A percentile compares a stretch with the other conserved stretches of the same genome.
These are phyloP conservation scores for Kingdonia uniflora DNA, from an alignment of 164 flowering plant genomes.

Conservation along the genomic window DNA sequence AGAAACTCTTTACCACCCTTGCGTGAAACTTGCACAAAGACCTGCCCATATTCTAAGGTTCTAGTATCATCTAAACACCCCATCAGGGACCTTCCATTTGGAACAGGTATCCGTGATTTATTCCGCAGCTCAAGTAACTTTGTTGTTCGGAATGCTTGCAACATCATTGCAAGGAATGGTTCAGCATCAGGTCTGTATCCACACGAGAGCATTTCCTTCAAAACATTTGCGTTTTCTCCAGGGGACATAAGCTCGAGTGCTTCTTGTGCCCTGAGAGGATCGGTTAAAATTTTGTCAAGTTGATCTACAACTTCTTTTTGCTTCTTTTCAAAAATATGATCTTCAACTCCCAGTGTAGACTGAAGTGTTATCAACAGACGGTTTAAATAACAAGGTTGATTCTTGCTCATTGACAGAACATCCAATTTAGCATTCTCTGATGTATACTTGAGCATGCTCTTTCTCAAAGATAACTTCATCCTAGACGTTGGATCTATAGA, in stretches of 20 bases:
- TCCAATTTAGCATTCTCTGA: not conserved
- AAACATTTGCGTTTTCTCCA: conserved; percentile 1
- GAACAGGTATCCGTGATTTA: conserved; percentile 59
- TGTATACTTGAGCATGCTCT: not conserved
- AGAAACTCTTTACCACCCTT: conserved; percentile 21
- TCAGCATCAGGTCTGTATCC: not conserved
- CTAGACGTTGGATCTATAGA: not conserved
- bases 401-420: not conserved
- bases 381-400: not conserved
- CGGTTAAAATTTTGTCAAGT: not conserved
- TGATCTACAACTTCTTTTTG: not conserved
- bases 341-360: not conserved
- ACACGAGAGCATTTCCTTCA: not conserved
- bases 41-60: not conserved
- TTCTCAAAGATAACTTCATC: not conserved
- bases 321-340: conserved; percentile 1
- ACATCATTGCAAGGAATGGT: not conserved
- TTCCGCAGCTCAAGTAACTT: not conserved
- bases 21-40: not conserved
- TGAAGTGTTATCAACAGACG: not conserved
- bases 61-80: conserved; percentile 77
- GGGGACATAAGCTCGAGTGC: not conserved
- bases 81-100: conserved; percentile 75
- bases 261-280: not conserved
- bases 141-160: not conserved